Evolutionary conservation across 139 green algal genomes (phyloP), one percentile per base, ranked within the genome.

Genomic region (Chlamydomonas sp.): DNA sequence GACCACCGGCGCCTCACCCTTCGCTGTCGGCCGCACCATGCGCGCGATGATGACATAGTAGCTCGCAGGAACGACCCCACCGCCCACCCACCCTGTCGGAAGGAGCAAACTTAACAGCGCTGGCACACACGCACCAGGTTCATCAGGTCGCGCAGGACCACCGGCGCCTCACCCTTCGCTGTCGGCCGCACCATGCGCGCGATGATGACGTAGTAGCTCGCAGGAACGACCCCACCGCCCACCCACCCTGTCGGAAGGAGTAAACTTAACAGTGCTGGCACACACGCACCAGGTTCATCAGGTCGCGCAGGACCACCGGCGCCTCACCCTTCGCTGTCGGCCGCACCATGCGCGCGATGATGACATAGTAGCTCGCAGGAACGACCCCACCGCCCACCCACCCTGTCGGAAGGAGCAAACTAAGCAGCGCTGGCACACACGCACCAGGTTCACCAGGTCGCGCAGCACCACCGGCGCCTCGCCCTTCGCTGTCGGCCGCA

Each of bases 391-490:
- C 62, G 6, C 5, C 35, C 65, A 63, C 16, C 4, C 26, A 13
- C 43, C 43, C 20, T 54, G n/a, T n/a, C n/a, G n/a, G n/a, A n/a
- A n/a, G n/a, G n/a, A n/a, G n/a, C 16, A 29, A 31, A 29, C 6
- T 62, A 8, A 34, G 20, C 50, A 34, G 13, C n/a, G 50, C 50
- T 31, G 50, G 28, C 22, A 4, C 58, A 29, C 8, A 5, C 58
- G 10, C 62, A 69, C 62, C 35, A 58, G 30, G 4, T 54, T 5
- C 34, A 69, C 62, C 35, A 54, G n/a, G 62, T 54, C 22, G 3
- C 6, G 6, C 10, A 54, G 26, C 37, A 26, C 57, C 24, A 69
- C n/a, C n/a, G n/a, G n/a, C 33, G 5, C 62, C 37, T 58, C 10
- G 35, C 24, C 28, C 62, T 28, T 37, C 22, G 57, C 24, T 66